Base-by-base conservation (phyloP, 768 basidiomycete species). In the Pulveroboletus sp. region DNA sequence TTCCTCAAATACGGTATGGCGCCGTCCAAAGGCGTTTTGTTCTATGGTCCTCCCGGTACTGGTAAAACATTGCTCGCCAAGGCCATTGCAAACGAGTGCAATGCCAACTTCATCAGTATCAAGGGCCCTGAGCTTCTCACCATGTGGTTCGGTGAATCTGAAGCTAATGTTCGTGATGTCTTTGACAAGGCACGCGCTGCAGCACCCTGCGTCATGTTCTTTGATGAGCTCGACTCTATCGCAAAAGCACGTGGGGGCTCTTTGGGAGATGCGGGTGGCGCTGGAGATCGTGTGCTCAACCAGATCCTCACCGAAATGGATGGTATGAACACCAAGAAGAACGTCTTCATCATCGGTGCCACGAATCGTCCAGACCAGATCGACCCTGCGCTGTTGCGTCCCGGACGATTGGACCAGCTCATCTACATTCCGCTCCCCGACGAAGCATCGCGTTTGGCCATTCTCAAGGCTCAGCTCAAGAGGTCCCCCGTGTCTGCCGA, bases 1-100 rank as follows among this genome's bases (percentile, higher is more conserved):
- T 99, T 98, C 93, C 79, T 99, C 86, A 99, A 99, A 77, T 99
- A 99, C 64, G 96, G 96, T 59, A 98, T 99, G 96, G 93, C 92
- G 23, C 95, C 96, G 5, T 95, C 93, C 29, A 98, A 98, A 77
- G 96, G 96, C 83, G 96, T 99, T 39, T 73, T 99, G 63, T 99
- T 99, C 82, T 99, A 98, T 69, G 96, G 96, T 38, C 96, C 96
- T 67, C 96, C 96, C 59, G 96, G 96, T 81, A 99, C 96, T 55
- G 96, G 96, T 89, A 99, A 99, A 77, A 99, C 96, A 19, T 67
- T 99, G 60, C 81, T 99, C 48, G 96, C 96, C 47, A 99, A 98
- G 76, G 96, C 96, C 51, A 97, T 98, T 64, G 96, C 96, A 60
- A 94, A 97, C 68, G 96, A 98, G 77, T 98, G 95, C 67, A 94